These are phyloP conservation scores for Heliosperma pusillum DNA, from an alignment of 148 eudicot genomes.

Conservation along the genomic window DNA sequence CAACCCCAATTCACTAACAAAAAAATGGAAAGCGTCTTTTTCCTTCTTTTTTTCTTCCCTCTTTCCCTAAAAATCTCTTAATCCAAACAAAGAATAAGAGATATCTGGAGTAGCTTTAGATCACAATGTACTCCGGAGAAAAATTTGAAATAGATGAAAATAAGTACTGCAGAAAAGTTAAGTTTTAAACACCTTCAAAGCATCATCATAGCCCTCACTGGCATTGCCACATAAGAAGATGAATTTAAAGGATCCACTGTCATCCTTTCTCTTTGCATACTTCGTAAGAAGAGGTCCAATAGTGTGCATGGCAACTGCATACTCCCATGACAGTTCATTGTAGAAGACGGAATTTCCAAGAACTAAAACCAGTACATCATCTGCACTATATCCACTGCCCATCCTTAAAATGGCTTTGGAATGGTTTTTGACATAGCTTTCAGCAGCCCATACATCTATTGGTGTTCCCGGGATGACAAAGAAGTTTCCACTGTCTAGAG, in stretches of 20 bases:
- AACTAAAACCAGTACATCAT: slow-evolving; percentile 72
- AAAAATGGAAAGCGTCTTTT: neutral
- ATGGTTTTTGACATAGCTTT: slow-evolving; percentile 65
- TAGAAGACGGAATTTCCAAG: slow-evolving; percentile 83
- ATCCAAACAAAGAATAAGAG: neutral
- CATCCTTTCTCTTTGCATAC: slow-evolving; percentile 60
- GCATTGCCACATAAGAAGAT: slow-evolving; percentile 74
- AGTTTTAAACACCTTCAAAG: slow-evolving; percentile 56
- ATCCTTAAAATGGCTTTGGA: slow-evolving; percentile 55
- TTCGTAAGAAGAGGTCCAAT: slow-evolving; percentile 73
- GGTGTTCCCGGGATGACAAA: slow-evolving; percentile 99
- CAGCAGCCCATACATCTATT: slow-evolving; percentile 87
- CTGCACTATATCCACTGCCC: slow-evolving; percentile 51
- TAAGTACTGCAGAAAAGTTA: neutral
- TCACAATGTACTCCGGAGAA: neutral
- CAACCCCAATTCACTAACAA: neutral
- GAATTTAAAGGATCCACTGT: slow-evolving; percentile 48
- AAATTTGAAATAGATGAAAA: neutral
- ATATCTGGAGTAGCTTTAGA: neutral
- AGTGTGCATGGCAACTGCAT: slow-evolving; percentile 77
- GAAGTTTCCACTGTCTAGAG: slow-evolving; percentile 96
- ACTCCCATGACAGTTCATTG: slow-evolving; percentile 83
- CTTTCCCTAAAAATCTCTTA: neutral
- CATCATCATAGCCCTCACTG: slow-evolving; percentile 56
- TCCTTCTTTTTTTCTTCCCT: neutral